Evolutionary conservation across 768 basidiomycete species (phyloP), one percentile per base, ranked within the genome.

Genomic region (Auriscalpium vulgare): DNA sequence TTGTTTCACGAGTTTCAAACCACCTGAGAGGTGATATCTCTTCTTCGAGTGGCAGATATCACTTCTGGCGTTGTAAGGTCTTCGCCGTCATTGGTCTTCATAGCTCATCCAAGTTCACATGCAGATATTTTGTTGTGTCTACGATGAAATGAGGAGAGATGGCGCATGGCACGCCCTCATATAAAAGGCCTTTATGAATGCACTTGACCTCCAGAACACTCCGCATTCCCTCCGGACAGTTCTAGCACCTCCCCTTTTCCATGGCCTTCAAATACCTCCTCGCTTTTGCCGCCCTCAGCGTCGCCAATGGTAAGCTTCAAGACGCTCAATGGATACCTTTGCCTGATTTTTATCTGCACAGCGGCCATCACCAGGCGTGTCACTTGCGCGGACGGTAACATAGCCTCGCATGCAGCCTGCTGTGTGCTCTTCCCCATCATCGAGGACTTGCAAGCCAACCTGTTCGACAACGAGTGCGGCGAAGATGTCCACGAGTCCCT

Each of bases 371-470:
- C 58, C 13, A 60, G 57, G n/a, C 59, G 62, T 10, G 62, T 58
- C 16, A 54, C 65, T 36, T 72, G 70, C 45, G 62, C 69, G 10
- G 66, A 69, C 55, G 68, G 70, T 37, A 63, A 57, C 37, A 66
- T 57, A 11, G 67, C 63, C 6, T 56, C 56, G 0, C 63, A 71
- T 54, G 63, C 61, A 7, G 66, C 66, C 10, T 72, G 71, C 51
- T 72, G 71, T 50, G 60, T 58, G 1, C 64, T 66, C 46, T 71
- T 67, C 62, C 58, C 67, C 34, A 60, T 72, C 48, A 59, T 66
- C 10, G 70, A 70, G 37, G 66, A 67, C 44, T 62, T 72, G 45
- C 58, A 71, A 53, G 54, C 54, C 19, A 63, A 65, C 51, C 51
- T 69, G 10, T 70, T 69, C 59, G 52, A 64, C 56, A 67, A 63